phyloP scores from a whole-genome alignment of 2,329 filamentous ascomycete genomes.

The Xylaria arbuscula region DNA sequence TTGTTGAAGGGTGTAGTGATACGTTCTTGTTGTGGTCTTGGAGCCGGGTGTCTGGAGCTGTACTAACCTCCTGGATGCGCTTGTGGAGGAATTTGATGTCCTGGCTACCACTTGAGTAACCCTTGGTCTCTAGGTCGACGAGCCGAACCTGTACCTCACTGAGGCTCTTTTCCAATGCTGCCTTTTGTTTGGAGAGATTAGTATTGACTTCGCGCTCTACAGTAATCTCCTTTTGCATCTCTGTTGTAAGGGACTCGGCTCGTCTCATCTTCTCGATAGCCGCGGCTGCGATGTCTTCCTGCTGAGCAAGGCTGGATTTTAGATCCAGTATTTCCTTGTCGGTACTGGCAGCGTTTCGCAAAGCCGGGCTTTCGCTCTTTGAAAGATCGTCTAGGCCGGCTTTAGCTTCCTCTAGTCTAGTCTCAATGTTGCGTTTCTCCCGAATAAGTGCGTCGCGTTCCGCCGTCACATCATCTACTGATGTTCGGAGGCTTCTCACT shows the following conservation, averaged over 20 bases:
- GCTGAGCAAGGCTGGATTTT: constrained; percentile 87
- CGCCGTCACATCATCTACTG: constrained; percentile 84
- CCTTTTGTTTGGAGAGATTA: constrained; percentile 89
- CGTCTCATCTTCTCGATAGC: constrained; percentile 98
- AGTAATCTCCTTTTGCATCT: constrained; percentile 93
- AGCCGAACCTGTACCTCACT: constrained; percentile 91
- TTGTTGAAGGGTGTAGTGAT: constrained; percentile 31
- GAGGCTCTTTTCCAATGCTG: constrained; percentile 84
- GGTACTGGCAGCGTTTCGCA: constrained; percentile 88
- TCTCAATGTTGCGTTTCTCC: constrained; percentile 90
- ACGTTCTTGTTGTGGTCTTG: constrained; percentile 22
- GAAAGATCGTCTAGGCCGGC: constrained; percentile 88
- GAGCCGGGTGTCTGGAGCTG: constrained; percentile 33
- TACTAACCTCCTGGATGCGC: constrained; percentile 89
- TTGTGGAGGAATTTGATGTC: constrained; percentile 96
- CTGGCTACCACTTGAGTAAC: constrained; percentile 92
- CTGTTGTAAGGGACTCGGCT: constrained; percentile 84
- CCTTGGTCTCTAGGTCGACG: constrained; percentile 96
- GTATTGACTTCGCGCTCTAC: constrained; percentile 85
- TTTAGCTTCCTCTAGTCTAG: constrained; percentile 86
- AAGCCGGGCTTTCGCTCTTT: constrained; percentile 84
- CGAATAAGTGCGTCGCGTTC: constrained; percentile 87
- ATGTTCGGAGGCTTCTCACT: constrained; percentile 83
- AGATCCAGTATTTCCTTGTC: constrained; percentile 91
- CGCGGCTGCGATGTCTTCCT: constrained; percentile 90